A percentile compares a stretch with the other conserved stretches of the same genome.
Conservation (phyloP, 2,329 filamentous ascomycete genomes). For the Claviceps arundinis region DNA sequence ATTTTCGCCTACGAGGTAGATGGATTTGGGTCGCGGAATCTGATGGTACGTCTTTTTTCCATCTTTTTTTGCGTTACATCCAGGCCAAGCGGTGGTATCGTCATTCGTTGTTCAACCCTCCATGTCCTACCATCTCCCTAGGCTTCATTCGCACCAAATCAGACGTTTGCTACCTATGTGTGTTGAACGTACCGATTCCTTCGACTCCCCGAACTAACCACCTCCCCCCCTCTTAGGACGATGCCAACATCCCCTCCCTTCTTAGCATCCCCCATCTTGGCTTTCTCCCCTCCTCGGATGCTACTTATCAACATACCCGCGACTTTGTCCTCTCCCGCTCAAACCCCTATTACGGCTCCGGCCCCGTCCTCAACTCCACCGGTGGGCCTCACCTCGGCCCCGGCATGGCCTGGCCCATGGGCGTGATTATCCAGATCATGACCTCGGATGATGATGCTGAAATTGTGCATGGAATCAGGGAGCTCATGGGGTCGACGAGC, state of each 20-base stretch:
- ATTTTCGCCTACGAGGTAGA: slow-evolving; percentile 61
- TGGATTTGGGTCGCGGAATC: slow-evolving; percentile 46
- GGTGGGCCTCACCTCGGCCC: slow-evolving; percentile 44
- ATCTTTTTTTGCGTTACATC: too few relatives aligned
- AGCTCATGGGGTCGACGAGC: slow-evolving; percentile 56
- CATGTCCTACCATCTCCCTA: too few relatives aligned
- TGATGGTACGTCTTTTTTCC: slow-evolving; percentile 33
- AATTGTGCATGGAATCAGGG: slow-evolving; percentile 50
- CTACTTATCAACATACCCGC: slow-evolving; percentile 59
- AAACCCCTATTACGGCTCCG: slow-evolving; percentile 59
- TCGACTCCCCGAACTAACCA: background rate
- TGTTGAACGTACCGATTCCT: background rate
- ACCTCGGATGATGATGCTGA: slow-evolving; percentile 64
- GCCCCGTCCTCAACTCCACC: slow-evolving; percentile 36
- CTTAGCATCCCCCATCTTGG: slow-evolving; percentile 48
- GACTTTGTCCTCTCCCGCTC: slow-evolving; percentile 57
- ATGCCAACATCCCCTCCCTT: slow-evolving; percentile 49
- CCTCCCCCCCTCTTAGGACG: slow-evolving; percentile 25
- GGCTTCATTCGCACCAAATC: too few relatives aligned
- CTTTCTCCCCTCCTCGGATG: slow-evolving; percentile 42
- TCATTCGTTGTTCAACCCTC: too few relatives aligned
- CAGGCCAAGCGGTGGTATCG: too few relatives aligned
- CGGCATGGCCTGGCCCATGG: slow-evolving; percentile 79
- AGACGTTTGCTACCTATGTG: background rate
- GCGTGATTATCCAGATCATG: slow-evolving; percentile 63